Conservation (phyloP, 2,329 filamentous ascomycete genomes). For the Orbilia ellipsospora region DNA sequence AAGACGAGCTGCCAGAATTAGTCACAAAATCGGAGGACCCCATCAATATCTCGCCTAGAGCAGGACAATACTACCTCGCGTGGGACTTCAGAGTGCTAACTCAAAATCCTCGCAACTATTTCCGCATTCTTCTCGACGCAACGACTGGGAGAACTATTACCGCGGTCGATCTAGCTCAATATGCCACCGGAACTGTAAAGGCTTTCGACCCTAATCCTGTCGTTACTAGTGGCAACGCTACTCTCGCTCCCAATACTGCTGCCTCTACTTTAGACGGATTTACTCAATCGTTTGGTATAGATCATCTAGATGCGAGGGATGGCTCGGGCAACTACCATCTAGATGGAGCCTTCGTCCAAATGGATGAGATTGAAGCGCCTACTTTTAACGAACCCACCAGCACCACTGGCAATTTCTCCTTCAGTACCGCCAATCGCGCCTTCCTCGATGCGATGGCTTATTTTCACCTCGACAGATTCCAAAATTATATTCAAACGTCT, state of each 20-base stretch:
- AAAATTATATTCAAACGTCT: slow-evolving; percentile 14
- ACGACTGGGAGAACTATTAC: not conserved
- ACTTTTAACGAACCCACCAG: slow-evolving; percentile 11
- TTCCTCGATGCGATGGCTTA: slow-evolving; percentile 16
- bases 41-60: not conserved
- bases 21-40: not conserved
- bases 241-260: slow-evolving; percentile 6
- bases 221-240: slow-evolving; percentile 7
- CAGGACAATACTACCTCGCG: slow-evolving; percentile 8
- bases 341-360: slow-evolving; percentile 3
- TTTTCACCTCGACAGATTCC: slow-evolving; percentile 16
- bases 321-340: slow-evolving; percentile 16
- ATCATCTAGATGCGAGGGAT: slow-evolving; percentile 9
- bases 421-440: slow-evolving; percentile 7
- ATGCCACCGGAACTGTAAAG: slow-evolving; percentile 11
- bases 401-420: slow-evolving; percentile 8
- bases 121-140: slow-evolving; percentile 8
- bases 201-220: slow-evolving; percentile 19
- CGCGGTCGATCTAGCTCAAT: slow-evolving; percentile 10
- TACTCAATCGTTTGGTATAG: slow-evolving; percentile 5
- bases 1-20: not conserved
- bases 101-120: slow-evolving; percentile 19
- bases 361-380: slow-evolving; percentile 13
- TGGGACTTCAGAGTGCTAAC: slow-evolving; percentile 18
- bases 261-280: slow-evolving; percentile 9